Conservation (phyloP, 75 land plant species). For the Azolla pinnata region DNA sequence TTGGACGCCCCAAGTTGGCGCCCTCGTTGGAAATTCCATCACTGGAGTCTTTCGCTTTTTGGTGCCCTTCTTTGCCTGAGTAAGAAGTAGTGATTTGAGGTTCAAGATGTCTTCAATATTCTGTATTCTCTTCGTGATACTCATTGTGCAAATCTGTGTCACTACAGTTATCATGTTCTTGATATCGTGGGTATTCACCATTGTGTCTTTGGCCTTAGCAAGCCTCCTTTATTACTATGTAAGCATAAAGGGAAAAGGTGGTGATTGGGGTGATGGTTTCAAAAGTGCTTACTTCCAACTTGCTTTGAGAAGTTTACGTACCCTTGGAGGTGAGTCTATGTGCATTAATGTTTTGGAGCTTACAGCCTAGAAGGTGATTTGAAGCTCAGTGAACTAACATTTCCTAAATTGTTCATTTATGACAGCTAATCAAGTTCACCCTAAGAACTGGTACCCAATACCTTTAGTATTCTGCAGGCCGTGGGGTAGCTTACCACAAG, state of each 20-base stretch:
- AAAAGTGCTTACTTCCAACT: slow-evolving; percentile 99
- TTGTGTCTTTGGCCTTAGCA: slow-evolving; percentile 83
- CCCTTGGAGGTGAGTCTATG: slow-evolving; percentile 78
- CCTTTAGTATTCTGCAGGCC: slow-evolving; percentile 96
- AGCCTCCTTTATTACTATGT: slow-evolving; percentile 95
- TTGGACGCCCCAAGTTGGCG: slow-evolving; percentile 99
- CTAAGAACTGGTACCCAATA: slow-evolving; percentile 99
- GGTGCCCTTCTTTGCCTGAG: slow-evolving; percentile 83
- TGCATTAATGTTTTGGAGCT: too few species aligned
- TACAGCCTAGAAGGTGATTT: too few species aligned
- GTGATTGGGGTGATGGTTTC: slow-evolving; percentile 99
- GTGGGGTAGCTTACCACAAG: slow-evolving; percentile 94
- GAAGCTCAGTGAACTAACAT: too few species aligned
- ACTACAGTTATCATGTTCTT: slow-evolving; percentile 95
- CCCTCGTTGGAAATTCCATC: slow-evolving; percentile 97
- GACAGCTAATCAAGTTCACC: slow-evolving; percentile 94
- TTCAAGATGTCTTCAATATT: too few species aligned
- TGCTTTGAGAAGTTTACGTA: slow-evolving; percentile 95
- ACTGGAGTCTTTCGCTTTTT: slow-evolving; percentile 94
- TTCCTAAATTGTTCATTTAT: slow-evolving; percentile 7
- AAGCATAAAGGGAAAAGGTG: slow-evolving; percentile 94
- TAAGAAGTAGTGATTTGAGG: too few species aligned
- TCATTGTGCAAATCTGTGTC: slow-evolving; percentile 1
- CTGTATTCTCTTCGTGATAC: not conserved
- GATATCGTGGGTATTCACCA: slow-evolving; percentile 93